Base-by-base conservation (phyloP, 805 yeast species). In the Lipomyces yamadae region DNA sequence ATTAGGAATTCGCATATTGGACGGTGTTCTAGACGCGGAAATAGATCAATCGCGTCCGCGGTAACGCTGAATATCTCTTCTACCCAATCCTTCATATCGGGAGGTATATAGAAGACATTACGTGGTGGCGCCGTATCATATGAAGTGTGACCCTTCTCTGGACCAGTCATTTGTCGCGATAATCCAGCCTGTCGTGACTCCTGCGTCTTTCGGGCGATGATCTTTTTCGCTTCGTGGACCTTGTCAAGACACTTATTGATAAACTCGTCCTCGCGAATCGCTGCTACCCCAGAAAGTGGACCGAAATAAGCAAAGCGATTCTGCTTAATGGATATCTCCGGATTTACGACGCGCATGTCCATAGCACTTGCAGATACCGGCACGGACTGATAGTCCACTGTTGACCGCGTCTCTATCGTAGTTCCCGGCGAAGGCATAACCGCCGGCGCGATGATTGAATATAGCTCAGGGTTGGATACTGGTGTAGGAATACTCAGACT, bases 21-120 rank as follows among this genome's bases (percentile, higher is more conserved):
- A n/a, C 73, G 61, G 4, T 68, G 71, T 37, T 74, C 75, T 15
- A 70, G 65, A 34, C 67, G 68, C 1, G 70, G 70, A 39, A 67
- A 67, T n/a, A 58, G 56, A 33, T 54, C 33, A 2, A 57, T 34
- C 3, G 62, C 63, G 24, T 62, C 67, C 18, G 66, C 67, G 0
- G 18, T 35, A 5, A 58, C 62, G 52, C 63, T 48, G 42, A 63
- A 63, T 4, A 66, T 53, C 6, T 61, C 65, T 2, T 63, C 67
- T 15, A 66, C 62, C 34, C 53, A 24, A 15, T 30, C 18, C 33
- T 33, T 15, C 58, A 42, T 33, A 6, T 54, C 66, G n/a, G 60
- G 56, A 3, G 62, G 63, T 3, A 67, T 55, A 33, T 55, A 58
- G 4, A 60, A 18, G 18, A 61, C 18, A 30, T 59, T 53, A 29